phyloP scores from a whole-genome alignment of 148 eudicot genomes.

The Vaccinium macrocarpon region DNA sequence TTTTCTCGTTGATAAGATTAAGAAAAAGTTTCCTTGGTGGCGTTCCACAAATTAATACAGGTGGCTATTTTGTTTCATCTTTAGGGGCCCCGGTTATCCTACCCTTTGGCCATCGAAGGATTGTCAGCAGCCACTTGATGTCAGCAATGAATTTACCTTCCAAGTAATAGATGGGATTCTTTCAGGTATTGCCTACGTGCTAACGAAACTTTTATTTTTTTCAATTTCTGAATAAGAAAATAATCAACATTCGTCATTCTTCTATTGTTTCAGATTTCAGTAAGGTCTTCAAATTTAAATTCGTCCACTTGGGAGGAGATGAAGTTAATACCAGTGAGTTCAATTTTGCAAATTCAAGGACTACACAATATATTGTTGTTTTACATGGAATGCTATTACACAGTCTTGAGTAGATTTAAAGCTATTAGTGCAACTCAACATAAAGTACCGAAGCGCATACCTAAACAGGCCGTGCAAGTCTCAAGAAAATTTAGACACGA shows the following conservation, averaged over 20 bases:
- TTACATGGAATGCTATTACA: neutral
- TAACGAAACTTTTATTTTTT: neutral
- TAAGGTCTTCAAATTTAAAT: conserved; percentile 75
- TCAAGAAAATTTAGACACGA: neutral
- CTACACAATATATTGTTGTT: neutral
- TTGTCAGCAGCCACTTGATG: conserved; percentile 91
- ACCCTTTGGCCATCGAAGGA: conserved; percentile 69
- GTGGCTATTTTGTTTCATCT: conserved; percentile 5
- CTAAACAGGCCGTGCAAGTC: neutral
- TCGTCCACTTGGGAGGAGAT: conserved; percentile 94
- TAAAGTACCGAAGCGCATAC: neutral
- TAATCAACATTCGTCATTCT: neutral
- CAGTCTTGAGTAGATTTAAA: neutral
- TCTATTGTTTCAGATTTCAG: conserved; percentile 74
- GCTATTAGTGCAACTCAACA: neutral
- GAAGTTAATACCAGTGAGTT: conserved; percentile 86
- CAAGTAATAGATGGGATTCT: conserved; percentile 81
- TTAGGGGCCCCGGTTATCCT: conserved; percentile 84
- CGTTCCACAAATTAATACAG: neutral
- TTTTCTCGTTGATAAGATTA: neutral
- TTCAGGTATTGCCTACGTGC: conserved; percentile 46
- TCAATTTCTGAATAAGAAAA: neutral
- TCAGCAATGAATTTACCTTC: conserved; percentile 89
- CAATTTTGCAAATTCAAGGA: neutral
- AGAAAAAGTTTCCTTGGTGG: neutral